Evolutionary conservation across 495 filamentous ascomycete species (phyloP), one percentile per base, ranked within the genome.

Genomic region (Saxispiralis lemnorum): DNA sequence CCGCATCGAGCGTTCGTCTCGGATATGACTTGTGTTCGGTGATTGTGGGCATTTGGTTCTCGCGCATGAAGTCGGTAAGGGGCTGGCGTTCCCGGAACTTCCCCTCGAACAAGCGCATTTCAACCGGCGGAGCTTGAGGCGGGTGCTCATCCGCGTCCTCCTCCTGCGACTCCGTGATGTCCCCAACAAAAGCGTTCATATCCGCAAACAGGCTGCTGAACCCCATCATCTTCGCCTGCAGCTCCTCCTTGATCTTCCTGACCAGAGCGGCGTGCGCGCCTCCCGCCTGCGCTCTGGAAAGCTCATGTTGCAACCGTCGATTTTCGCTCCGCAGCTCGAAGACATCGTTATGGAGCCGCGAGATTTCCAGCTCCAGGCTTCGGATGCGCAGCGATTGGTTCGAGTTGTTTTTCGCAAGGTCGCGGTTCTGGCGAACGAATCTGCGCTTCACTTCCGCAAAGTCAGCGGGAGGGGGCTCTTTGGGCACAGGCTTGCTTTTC

Each of bases 381-480:
- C 86, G 82, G 51, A 97, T 95, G 47, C 83, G 81, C 30, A 88
- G 67, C 14, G 84, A 87, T 60, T 95, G 92, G 47, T 75, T 77
- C 2, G 92, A 92, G 63, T 97, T 96, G 48, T 76, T 75, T 55
- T 68, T 68, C 37, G 86, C 86, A 46, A 97, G 85, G 53, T 95
- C 89, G 45, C 85, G 77, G 60, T 97, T 97, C 58, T 97, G 89
- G 33, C 88, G 75, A 38, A 93, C 65, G 56, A 89, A 93, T 56
- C 81, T 75, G 51, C 83, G 68, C 56, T 84, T 87, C 31, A 93
- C 85, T 93, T 47, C 46, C 30, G 45, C 50, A 39, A 56, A 41
- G 51, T 36, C 48, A 28, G 24, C 24, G 39, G 40, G 39, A 31
- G 30, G 51, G 48, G 43, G 59, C 20, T 30, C 38, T 13, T 49